phyloP scores from a whole-genome alignment of 2,329 filamentous ascomycete genomes.

The Aspergillus brasiliensis region DNA sequence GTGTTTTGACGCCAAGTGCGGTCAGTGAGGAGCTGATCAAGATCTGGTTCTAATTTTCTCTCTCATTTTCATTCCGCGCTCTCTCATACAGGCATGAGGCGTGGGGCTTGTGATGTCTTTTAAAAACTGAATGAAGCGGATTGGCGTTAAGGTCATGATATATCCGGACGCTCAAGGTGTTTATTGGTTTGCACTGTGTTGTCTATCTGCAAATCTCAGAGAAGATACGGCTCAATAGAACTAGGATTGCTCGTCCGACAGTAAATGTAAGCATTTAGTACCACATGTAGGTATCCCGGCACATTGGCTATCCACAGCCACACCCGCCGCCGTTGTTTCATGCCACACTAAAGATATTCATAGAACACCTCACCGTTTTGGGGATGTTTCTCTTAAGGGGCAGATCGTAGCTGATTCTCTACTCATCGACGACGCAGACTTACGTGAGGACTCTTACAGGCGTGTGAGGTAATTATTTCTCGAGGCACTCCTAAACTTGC shows the following conservation, averaged over 20 bases:
- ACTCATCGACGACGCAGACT: too few relatives aligned
- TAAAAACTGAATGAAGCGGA: conserved; percentile 9
- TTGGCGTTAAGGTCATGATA: conserved; percentile 10
- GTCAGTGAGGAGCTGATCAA: conserved; percentile 70
- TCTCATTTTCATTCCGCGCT: neutral
- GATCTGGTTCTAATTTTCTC: conserved; percentile 43
- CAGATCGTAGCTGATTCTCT: too few relatives aligned
- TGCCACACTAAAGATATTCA: too few relatives aligned
- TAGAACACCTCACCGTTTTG: too few relatives aligned
- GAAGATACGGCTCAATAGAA: conserved; percentile 3
- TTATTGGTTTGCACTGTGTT: conserved; percentile 9
- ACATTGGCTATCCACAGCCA: too few relatives aligned
- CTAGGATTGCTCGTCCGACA: neutral
- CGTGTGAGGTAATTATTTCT: too few relatives aligned
- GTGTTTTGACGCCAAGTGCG: conserved; percentile 64
- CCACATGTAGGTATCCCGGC: too few relatives aligned
- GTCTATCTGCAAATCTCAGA: conserved; percentile 1
- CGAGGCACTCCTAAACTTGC: too few relatives aligned
- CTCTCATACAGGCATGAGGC: neutral
- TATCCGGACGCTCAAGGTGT: conserved; percentile 14
- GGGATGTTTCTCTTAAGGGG: too few relatives aligned
- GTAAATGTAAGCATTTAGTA: too few relatives aligned
- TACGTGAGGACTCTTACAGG: too few relatives aligned
- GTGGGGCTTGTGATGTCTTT: conserved; percentile 6
- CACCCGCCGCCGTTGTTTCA: too few relatives aligned